These are phyloP conservation scores for Paraphaeosphaeria sporulosa DNA, from an alignment of 2,329 filamentous ascomycete species.

Conservation along the genomic window DNA sequence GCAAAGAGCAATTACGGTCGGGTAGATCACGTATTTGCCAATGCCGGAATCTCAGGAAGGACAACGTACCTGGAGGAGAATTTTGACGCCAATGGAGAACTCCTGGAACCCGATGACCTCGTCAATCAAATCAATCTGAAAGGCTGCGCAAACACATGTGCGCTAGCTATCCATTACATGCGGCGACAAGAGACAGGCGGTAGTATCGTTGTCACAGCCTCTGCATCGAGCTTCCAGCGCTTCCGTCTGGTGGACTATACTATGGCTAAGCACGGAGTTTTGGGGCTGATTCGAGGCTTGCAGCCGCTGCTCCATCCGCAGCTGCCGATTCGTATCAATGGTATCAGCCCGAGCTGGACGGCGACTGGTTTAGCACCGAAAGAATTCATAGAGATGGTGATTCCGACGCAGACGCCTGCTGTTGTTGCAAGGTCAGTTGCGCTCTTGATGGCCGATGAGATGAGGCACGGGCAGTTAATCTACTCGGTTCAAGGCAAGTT, in stretches of 20 bases:
- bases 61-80: conserved; percentile 37
- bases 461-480: conserved; percentile 36
- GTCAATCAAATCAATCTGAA: conserved; percentile 40
- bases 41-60: conserved; percentile 38
- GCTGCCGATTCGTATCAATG: conserved; percentile 43
- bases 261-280: conserved; percentile 41
- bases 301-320: conserved; percentile 27
- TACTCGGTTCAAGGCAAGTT: conserved; percentile 34
- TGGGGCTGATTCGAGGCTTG: conserved; percentile 40
- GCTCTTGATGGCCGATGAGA: conserved; percentile 36
- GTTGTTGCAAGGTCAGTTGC: conserved; percentile 33
- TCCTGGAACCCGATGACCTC: conserved; percentile 34
- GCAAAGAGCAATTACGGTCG: conserved; percentile 52
- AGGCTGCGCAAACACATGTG: conserved; percentile 40
- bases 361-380: conserved; percentile 33
- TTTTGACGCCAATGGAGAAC: conserved; percentile 37
- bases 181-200: conserved; percentile 35
- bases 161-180: conserved; percentile 38
- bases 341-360: conserved; percentile 43
- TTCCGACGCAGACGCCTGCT: conserved; percentile 32
- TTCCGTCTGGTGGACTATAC: conserved; percentile 42
- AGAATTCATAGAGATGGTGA: conserved; percentile 21
- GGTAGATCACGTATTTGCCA: conserved; percentile 57
- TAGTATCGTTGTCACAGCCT: conserved; percentile 43
- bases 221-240: conserved; percentile 35